These are phyloP conservation scores for Ilyonectria destructans DNA, from an alignment of 2,329 filamentous ascomycete species.

Conservation along the genomic window DNA sequence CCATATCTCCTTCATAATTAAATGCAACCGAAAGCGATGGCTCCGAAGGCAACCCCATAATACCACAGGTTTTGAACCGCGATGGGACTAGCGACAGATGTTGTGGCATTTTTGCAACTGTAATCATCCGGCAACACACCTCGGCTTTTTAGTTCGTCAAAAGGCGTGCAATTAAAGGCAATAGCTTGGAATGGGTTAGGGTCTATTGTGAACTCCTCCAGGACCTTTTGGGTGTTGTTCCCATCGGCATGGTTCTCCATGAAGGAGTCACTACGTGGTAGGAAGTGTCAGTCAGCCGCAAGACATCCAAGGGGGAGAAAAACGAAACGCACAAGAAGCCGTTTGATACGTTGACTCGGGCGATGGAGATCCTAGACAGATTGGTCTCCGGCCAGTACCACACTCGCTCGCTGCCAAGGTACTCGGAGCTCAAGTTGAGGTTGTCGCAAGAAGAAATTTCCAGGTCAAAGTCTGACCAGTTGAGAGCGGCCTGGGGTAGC, in stretches of 20 bases:
- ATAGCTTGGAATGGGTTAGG: neutral
- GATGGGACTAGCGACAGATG: neutral
- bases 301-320: accelerated
- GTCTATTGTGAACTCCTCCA: conserved; percentile 20
- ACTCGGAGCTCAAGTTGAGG: conserved; percentile 36
- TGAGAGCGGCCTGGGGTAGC: conserved; percentile 23
- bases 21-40: conserved; percentile 19
- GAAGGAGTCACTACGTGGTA: conserved; percentile 28
- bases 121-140: conserved; percentile 28
- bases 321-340: conserved; percentile 37
- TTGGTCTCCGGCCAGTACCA: conserved; percentile 39
- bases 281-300: neutral
- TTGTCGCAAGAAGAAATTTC: conserved; percentile 4
- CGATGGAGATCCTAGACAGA: conserved; percentile 28
- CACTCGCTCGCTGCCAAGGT: conserved; percentile 23
- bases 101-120: conserved; percentile 21
- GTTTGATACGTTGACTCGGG: conserved; percentile 20
- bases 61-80: conserved; percentile 2
- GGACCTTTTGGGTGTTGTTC: conserved; percentile 29
- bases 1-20: neutral
- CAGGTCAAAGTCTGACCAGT: conserved; percentile 32
- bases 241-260: conserved; percentile 27
- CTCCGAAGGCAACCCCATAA: conserved; percentile 16
- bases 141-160: conserved; percentile 27
- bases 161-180: conserved; percentile 37